Evolutionary conservation across 495 filamentous ascomycete genomes (phyloP), one percentile per base, ranked within the genome.

Genomic region (Astrothelium subdiscretum): DNA sequence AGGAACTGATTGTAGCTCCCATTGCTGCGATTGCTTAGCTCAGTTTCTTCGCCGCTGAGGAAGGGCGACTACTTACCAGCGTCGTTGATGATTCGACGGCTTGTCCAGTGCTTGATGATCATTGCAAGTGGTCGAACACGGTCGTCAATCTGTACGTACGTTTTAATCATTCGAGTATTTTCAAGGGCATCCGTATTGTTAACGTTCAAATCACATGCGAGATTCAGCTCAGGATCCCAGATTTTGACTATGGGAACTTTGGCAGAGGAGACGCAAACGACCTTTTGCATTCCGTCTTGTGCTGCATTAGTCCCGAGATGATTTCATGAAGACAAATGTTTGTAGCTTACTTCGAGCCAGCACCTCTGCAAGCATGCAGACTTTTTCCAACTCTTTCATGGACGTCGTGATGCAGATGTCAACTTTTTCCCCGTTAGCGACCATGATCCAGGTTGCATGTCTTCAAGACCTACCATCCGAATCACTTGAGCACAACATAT

Each of bases 191-290:
- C 66, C 2, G 92, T 92, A 66, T 96, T 98, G 76, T 98, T 98
- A 75, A 97, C 91, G 63, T 97, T 98, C 87, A 98, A 94, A 71
- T 98, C 94, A 67, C 91, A 96, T n/a, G 91, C 88, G 62, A 98
- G 78, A 40, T 83, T 76, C 27, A 96, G 79, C 73, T 96, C 91
- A 0, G 94, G 95, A 70, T 98, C 94, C 92, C 92, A 97, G 57
- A 96, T 92, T 76, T 97, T 98, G 59, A 98, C 94, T 66, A 98
- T 98, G 11, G 95, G 92, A 18, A 98, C 95, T 72, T 96, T 97
- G 15, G 94, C 94, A 42, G 87, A 87, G 26, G 89, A 87, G 6
- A 97, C 88, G 70, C 94, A 98, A 42, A 96, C 87, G 10, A 98
- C 91, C 65, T 86, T 87, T 74, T 97, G 80, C 94, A 98, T 98